These are phyloP conservation scores for Epichloe sibirici DNA, from an alignment of 2,329 filamentous ascomycete genomes.

Conservation along the genomic window DNA sequence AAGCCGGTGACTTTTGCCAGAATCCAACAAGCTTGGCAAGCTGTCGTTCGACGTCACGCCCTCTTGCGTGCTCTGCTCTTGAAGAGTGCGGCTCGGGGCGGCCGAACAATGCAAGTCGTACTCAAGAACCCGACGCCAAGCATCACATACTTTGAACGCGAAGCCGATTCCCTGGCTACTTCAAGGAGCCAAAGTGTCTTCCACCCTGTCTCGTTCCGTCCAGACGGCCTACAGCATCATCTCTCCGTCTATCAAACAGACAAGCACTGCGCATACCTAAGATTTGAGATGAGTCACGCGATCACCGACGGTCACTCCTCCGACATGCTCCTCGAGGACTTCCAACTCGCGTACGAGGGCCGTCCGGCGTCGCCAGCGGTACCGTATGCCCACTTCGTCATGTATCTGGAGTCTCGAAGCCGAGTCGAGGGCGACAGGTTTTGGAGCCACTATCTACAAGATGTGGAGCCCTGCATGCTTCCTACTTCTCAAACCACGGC, in stretches of 20 bases:
- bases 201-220: not conserved
- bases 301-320: slow-evolving; percentile 5
- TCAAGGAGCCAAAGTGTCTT: not conserved
- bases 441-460: not conserved
- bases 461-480: not conserved
- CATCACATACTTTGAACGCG: not conserved
- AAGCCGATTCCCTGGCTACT: not conserved
- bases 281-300: slow-evolving; percentile 2
- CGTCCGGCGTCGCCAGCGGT: not conserved
- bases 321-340: not conserved
- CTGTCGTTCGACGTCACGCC: slow-evolving; percentile 7
- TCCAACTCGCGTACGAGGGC: slow-evolving; percentile 1
- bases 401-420: not conserved
- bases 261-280: not conserved
- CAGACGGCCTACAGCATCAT: not conserved
- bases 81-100: slow-evolving; percentile 2
- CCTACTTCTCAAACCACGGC: not conserved
- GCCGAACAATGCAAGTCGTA: slow-evolving; percentile 6
- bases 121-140: slow-evolving; percentile 2
- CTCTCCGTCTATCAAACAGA: not conserved
- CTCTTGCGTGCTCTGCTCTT: slow-evolving; percentile 8
- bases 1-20: slow-evolving; percentile 1
- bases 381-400: slow-evolving; percentile 2
- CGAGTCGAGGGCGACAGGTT: not conserved
- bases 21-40: slow-evolving; percentile 6